Evolutionary conservation across 2,329 filamentous ascomycete genomes (phyloP).

Genomic region (Ophiosphaerella korrae): DNA sequence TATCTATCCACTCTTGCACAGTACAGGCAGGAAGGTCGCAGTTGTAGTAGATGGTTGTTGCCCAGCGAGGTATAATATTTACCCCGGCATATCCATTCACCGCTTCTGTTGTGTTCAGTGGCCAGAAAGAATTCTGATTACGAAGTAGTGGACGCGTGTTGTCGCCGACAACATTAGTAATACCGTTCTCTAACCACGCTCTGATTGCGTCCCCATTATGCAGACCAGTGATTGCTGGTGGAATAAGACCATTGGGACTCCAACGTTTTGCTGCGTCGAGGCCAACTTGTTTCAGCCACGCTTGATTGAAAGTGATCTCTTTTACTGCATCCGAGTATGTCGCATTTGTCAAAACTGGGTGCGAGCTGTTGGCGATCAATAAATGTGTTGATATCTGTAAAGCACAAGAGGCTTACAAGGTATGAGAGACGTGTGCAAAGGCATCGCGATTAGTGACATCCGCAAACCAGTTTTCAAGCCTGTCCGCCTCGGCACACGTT

Average conservation of each 20-base stretch:
- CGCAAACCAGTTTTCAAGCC: conserved; percentile 61
- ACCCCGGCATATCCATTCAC: conserved; percentile 62
- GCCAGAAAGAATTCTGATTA: conserved; percentile 61
- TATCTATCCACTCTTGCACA: conserved; percentile 64
- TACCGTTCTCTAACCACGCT: conserved; percentile 65
- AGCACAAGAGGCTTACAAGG: conserved; percentile 50
- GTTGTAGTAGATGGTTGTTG: conserved; percentile 69
- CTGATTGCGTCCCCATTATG: conserved; percentile 66
- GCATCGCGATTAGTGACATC: conserved; percentile 55
- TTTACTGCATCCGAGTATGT: conserved; percentile 62
- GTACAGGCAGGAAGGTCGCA: conserved; percentile 64
- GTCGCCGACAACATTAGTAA: conserved; percentile 65
- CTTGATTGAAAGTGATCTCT: conserved; percentile 66
- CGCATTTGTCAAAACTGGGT: conserved; percentile 63
- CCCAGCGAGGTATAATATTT: conserved; percentile 64
- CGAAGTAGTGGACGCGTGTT: conserved; percentile 63
- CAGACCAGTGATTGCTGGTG: conserved; percentile 67
- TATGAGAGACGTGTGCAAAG: conserved; percentile 66
- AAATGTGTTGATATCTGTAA: neutral
- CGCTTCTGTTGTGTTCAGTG: conserved; percentile 58
- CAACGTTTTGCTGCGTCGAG: conserved; percentile 55
- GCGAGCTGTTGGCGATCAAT: conserved; percentile 47
- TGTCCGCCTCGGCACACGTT: conserved; percentile 57
- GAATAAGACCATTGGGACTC: conserved; percentile 62
- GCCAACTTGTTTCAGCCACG: conserved; percentile 61